These are phyloP conservation scores for Oryza glumipatula DNA, from an alignment of 176 grass and related monocot genomes.

Conservation along the genomic window DNA sequence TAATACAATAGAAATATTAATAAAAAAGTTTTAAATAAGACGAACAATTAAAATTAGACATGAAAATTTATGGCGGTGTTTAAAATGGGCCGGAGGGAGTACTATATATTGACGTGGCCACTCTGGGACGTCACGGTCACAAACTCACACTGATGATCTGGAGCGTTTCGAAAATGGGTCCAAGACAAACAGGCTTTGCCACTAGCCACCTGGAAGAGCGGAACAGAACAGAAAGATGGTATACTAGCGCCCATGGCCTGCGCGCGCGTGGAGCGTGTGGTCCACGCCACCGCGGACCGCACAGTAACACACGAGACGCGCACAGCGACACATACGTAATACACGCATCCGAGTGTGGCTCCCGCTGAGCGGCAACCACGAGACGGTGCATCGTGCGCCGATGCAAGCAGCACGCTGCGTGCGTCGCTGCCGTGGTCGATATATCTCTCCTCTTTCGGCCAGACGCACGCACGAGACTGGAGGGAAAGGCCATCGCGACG, in stretches of 20 bases:
- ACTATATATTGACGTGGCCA: constrained; percentile 11
- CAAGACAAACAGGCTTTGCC: constrained; percentile 32
- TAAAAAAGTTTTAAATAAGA: no score
- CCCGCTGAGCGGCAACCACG: background rate
- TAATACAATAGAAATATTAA: no score
- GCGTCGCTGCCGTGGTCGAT: no score
- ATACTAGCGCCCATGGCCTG: background rate
- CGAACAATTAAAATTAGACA: no score
- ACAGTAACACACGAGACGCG: background rate
- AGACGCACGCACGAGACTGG: no score
- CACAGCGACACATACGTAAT: background rate
- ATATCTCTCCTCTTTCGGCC: no score
- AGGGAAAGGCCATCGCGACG: no score
- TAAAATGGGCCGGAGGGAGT: no score
- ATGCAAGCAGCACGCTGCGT: no score
- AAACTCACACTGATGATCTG: background rate
- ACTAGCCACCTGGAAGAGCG: background rate
- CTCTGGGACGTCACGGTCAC: constrained; percentile 13
- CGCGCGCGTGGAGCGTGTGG: background rate
- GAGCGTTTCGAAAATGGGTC: background rate
- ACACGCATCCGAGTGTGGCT: no score
- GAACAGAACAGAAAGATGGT: background rate
- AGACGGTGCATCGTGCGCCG: background rate
- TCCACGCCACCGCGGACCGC: constrained; percentile 9
- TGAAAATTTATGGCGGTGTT: no score